phyloP scores from a whole-genome alignment of 1,284 basidiomycete genomes.

The Lentinus polychrous region DNA sequence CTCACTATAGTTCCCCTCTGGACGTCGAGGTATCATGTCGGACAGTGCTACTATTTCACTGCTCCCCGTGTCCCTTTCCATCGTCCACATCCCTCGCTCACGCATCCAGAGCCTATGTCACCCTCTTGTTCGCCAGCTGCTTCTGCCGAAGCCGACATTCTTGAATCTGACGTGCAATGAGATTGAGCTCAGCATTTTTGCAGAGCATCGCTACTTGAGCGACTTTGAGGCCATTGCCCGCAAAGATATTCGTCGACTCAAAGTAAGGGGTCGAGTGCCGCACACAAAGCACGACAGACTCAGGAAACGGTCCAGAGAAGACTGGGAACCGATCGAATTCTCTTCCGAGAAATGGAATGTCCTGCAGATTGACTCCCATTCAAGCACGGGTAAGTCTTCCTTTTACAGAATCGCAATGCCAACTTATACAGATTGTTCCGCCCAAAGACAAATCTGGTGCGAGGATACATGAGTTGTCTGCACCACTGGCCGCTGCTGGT shows the following conservation, averaged over 20 bases:
- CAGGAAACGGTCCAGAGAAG: constrained; percentile 10
- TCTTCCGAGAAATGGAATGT: constrained; percentile 68
- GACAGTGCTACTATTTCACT: constrained; percentile 52
- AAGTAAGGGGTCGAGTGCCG: constrained; percentile 28
- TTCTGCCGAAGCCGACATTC: constrained; percentile 58
- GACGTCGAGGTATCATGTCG: constrained; percentile 11
- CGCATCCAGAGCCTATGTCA: constrained; percentile 53
- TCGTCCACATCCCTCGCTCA: constrained; percentile 61
- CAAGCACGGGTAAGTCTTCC: constrained; percentile 47
- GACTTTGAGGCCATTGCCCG: constrained; percentile 59
- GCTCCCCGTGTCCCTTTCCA: constrained; percentile 61
- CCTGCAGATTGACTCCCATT: constrained; percentile 72
- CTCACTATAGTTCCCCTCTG: not conserved
- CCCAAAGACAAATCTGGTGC: constrained; percentile 58
- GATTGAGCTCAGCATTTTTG: constrained; percentile 68
- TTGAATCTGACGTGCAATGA: constrained; percentile 72
- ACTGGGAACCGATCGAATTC: constrained; percentile 52
- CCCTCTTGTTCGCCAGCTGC: constrained; percentile 60
- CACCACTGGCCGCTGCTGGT: constrained; percentile 70
- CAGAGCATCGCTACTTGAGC: constrained; percentile 47
- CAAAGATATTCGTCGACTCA: constrained; percentile 44
- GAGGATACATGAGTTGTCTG: constrained; percentile 73
- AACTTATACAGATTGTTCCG: constrained; percentile 6
- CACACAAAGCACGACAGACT: not conserved
- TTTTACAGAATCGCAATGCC: constrained; percentile 3